phyloP scores from a whole-genome alignment of 2,329 filamentous ascomycete genomes.

The Exophiala lecanii-corni region DNA sequence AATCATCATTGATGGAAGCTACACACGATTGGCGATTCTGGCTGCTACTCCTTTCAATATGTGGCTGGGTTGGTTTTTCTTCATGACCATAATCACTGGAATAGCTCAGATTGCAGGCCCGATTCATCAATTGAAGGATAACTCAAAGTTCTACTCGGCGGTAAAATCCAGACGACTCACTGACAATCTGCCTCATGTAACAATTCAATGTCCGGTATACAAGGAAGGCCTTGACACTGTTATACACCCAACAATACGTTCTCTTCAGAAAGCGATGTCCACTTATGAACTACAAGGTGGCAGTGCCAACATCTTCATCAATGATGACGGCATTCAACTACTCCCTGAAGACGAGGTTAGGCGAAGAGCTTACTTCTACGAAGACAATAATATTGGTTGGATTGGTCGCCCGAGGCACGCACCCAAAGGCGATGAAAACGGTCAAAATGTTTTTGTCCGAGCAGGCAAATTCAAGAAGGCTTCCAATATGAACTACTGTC shows the following conservation, averaged over 20 bases:
- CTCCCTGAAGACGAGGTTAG: constrained; percentile 39
- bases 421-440: constrained; percentile 54
- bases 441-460: constrained; percentile 32
- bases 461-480: constrained; percentile 69
- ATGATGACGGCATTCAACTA: constrained; percentile 38
- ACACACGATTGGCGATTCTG: constrained; percentile 56
- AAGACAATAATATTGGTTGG: constrained; percentile 48
- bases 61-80: constrained; percentile 60
- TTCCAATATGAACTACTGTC: constrained; percentile 70
- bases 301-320: constrained; percentile 35
- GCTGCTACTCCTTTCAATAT: constrained; percentile 50
- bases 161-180: constrained; percentile 60
- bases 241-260: constrained; percentile 53
- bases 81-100: constrained; percentile 71
- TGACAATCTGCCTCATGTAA: constrained; percentile 46
- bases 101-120: constrained; percentile 72
- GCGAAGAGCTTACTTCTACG: constrained; percentile 45
- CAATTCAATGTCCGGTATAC: constrained; percentile 83
- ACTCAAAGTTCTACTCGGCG: constrained; percentile 80
- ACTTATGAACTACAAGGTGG: constrained; percentile 56
- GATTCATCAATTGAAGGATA: constrained; percentile 65
- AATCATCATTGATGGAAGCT: constrained; percentile 60
- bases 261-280: constrained; percentile 54
- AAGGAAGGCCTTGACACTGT: constrained; percentile 74
- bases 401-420: constrained; percentile 48